Conservation (phyloP, 2,329 filamentous ascomycete genomes). For the Knufia petricola region DNA sequence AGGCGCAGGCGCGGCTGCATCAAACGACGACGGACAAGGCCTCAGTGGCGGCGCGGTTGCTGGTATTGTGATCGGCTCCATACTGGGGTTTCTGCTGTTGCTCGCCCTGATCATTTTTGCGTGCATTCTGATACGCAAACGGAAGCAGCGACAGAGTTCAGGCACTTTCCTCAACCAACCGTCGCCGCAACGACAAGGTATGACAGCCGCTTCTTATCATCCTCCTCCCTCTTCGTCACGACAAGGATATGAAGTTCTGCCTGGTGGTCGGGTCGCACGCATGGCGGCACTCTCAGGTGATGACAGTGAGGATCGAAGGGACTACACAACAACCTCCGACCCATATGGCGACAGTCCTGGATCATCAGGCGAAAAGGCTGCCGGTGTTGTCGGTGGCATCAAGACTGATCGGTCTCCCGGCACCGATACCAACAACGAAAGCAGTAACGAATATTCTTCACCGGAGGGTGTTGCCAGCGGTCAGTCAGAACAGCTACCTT, state of each 20-base stretch:
- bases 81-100: slow-evolving; percentile 63
- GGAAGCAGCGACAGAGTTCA: slow-evolving; percentile 51
- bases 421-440: slow-evolving; percentile 65
- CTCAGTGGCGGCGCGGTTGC: slow-evolving; percentile 83
- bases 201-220: slow-evolving; percentile 38
- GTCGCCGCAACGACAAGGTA: slow-evolving; percentile 49
- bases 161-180: slow-evolving; percentile 84
- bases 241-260: slow-evolving; percentile 61
- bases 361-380: slow-evolving; percentile 53
- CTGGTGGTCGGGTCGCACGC: slow-evolving; percentile 80
- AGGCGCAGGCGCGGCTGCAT: slow-evolving; percentile 41
- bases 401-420: slow-evolving; percentile 83
- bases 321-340: slow-evolving; percentile 52
- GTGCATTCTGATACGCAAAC: slow-evolving; percentile 51
- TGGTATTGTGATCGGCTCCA: slow-evolving; percentile 73
- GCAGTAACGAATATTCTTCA: slow-evolving; percentile 69
- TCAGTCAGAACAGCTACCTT: slow-evolving; percentile 88
- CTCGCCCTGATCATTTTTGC: slow-evolving; percentile 50
- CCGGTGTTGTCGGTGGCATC: slow-evolving; percentile 34
- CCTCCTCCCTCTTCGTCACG: slow-evolving; percentile 26
- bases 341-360: slow-evolving; percentile 62
- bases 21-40: slow-evolving; percentile 32
- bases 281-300: slow-evolving; percentile 81
- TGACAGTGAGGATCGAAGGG: slow-evolving; percentile 38
- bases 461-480: slow-evolving; percentile 75